These are phyloP conservation scores for Fusarium sp. DNA, from an alignment of 2,329 filamentous ascomycete species.

Conservation along the genomic window DNA sequence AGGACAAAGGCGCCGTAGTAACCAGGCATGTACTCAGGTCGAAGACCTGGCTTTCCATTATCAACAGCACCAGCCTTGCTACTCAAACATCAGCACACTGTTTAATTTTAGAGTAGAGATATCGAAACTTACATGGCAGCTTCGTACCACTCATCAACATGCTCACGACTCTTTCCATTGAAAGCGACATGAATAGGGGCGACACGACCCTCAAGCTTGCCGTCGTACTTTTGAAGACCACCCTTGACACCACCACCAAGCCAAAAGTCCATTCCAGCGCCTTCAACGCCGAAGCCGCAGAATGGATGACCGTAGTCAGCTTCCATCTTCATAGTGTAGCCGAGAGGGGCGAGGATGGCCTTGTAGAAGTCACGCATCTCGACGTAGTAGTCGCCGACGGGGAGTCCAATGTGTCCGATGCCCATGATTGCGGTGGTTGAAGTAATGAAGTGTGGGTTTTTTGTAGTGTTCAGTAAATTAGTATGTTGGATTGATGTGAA, in stretches of 20 bases:
- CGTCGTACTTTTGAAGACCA: conserved; percentile 37
- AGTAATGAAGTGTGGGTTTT: background rate
- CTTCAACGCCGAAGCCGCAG: conserved; percentile 36
- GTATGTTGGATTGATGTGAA: background rate
- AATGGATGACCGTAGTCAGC: conserved; percentile 18
- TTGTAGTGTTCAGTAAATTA: background rate
- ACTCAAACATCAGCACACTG: background rate
- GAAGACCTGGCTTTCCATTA: conserved; percentile 60
- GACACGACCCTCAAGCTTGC: conserved; percentile 30
- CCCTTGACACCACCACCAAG: conserved; percentile 31
- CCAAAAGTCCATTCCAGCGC: conserved; percentile 37
- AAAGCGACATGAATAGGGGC: conserved; percentile 40
- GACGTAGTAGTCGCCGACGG: conserved; percentile 38
- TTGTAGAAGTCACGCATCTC: conserved; percentile 44
- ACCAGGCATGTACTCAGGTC: conserved; percentile 54
- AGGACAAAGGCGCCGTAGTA: conserved; percentile 64
- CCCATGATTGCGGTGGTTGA: conserved; percentile 22
- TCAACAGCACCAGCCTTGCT: conserved; percentile 57
- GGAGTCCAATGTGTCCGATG: conserved; percentile 35
- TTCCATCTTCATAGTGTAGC: conserved; percentile 37
- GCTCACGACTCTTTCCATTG: conserved; percentile 19
- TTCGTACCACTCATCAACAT: conserved; percentile 41
- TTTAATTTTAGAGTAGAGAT: too few relatives aligned
- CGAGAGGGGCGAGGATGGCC: conserved; percentile 39
- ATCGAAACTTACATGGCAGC: conserved; percentile 42